Percentiles rank a stretch among this genome's conserved stretches.
These are phyloP conservation scores for Phragmites australis DNA, from an alignment of 176 grass and related monocot species.

Conservation along the genomic window DNA sequence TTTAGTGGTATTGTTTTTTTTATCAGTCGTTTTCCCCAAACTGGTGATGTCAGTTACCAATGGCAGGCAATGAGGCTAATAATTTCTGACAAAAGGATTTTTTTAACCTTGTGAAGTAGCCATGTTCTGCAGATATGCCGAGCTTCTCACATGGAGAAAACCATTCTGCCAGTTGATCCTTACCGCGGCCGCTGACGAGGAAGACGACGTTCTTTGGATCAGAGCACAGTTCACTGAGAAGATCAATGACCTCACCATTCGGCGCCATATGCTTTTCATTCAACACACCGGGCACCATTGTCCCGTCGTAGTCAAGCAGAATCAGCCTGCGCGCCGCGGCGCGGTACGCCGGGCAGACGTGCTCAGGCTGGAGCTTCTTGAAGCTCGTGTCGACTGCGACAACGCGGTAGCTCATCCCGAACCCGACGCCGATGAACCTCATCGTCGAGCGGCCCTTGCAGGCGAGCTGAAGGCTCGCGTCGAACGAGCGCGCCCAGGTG, in stretches of 20 bases:
- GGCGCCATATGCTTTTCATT: constrained; percentile 8
- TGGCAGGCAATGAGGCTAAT: no score
- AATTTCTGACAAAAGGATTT: no score
- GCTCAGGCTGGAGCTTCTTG: constrained; percentile 16
- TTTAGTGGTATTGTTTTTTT: no score
- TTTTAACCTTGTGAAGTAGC: constrained; percentile 49
- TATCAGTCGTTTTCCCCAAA: no score
- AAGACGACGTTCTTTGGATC: constrained; percentile 48
- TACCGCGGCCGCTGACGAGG: constrained; percentile 48
- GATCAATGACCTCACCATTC: neutral
- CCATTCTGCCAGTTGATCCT: constrained; percentile 37
- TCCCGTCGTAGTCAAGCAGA: constrained; percentile 51
- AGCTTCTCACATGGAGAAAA: constrained; percentile 44
- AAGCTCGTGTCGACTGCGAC: constrained; percentile 12
- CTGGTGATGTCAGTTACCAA: no score
- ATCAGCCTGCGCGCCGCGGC: constrained; percentile 29
- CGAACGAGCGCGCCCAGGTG: constrained; percentile 41
- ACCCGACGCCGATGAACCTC: constrained; percentile 30
- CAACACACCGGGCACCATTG: constrained; percentile 3
- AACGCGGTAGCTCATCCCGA: constrained; percentile 41
- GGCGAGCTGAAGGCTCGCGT: constrained; percentile 26
- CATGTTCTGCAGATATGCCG: constrained; percentile 50
- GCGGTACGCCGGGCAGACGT: constrained; percentile 23
- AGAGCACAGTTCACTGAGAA: constrained; percentile 16
- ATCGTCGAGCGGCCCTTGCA: neutral